These are phyloP conservation scores for Omphalea diandra DNA, from an alignment of 441 rosid species.

Conservation along the genomic window DNA sequence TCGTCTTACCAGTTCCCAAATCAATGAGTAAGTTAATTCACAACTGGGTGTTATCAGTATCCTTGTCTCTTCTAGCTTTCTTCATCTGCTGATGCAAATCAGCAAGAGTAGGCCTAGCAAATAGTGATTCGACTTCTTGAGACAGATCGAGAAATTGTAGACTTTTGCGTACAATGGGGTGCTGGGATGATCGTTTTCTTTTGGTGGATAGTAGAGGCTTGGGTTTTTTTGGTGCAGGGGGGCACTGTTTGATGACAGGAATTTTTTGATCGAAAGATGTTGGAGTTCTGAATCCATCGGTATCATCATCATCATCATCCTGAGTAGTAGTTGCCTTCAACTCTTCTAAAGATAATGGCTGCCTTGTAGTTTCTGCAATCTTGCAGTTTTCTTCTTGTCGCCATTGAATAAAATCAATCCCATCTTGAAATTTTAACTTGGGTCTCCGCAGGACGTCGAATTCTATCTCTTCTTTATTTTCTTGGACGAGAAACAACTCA, in stretches of 20 bases:
- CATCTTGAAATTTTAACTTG: conserved; percentile 18
- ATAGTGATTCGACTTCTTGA: conserved; percentile 50
- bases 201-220: conserved; percentile 30
- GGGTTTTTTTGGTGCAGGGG: conserved; percentile 66
- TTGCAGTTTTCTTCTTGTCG: background rate
- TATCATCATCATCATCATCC: conserved; percentile 23
- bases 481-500: conserved; percentile 23
- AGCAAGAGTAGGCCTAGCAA: conserved; percentile 27
- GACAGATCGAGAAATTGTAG: conserved; percentile 44
- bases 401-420: background rate
- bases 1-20: conserved; percentile 10
- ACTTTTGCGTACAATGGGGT: conserved; percentile 12
- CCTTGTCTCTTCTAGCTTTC: conserved; percentile 46
- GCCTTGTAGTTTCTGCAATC: background rate
- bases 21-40: background rate
- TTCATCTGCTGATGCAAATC: conserved; percentile 50
- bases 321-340: conserved; percentile 9
- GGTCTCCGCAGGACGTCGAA: conserved; percentile 21
- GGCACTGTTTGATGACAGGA: conserved; percentile 48
- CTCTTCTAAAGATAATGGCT: conserved; percentile 12
- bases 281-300: conserved; percentile 71
- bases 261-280: conserved; percentile 59
- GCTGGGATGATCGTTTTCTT: conserved; percentile 26
- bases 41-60: no score
- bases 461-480: conserved; percentile 30